Evolutionary conservation across 2,329 filamentous ascomycete genomes (phyloP).

Genomic region (Diatrype stigma): DNA sequence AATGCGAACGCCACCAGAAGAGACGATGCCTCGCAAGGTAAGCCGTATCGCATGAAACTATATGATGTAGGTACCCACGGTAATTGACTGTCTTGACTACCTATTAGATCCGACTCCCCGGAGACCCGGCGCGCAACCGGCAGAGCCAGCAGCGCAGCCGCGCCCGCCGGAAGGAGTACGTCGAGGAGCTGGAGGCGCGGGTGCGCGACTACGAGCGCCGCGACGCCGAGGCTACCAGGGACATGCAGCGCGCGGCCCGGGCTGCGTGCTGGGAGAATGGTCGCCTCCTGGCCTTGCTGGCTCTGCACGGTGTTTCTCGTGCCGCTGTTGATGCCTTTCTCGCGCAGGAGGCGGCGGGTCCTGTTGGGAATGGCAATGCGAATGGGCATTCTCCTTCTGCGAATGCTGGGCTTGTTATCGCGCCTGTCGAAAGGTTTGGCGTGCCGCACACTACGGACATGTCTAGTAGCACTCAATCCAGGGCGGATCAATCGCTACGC

Average conservation of each 20-base stretch:
- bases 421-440: too few species aligned
- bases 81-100: not conserved
- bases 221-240: conserved; percentile 44
- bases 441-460: too few species aligned
- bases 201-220: conserved; percentile 44
- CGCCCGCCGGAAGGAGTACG: conserved; percentile 46
- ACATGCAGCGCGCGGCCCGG: conserved; percentile 51
- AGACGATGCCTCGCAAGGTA: conserved; percentile 5
- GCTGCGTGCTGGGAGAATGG: conserved; percentile 46
- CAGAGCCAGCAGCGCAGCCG: conserved; percentile 52
- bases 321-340: conserved; percentile 38
- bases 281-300: conserved; percentile 39
- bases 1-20: too few species aligned
- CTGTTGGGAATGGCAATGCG: too few species aligned
- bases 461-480: too few species aligned
- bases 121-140: conserved; percentile 25
- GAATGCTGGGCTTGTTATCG: not conserved
- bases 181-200: conserved; percentile 43
- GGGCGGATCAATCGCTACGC: too few species aligned
- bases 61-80: too few species aligned
- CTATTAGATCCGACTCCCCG: conserved; percentile 16
- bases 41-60: not conserved
- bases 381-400: too few species aligned
- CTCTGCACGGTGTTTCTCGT: conserved; percentile 33
- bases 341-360: conserved; percentile 24